Conservation (phyloP, 192 early-diverging fungal genomes). For the Entomortierella lignicola region DNA sequence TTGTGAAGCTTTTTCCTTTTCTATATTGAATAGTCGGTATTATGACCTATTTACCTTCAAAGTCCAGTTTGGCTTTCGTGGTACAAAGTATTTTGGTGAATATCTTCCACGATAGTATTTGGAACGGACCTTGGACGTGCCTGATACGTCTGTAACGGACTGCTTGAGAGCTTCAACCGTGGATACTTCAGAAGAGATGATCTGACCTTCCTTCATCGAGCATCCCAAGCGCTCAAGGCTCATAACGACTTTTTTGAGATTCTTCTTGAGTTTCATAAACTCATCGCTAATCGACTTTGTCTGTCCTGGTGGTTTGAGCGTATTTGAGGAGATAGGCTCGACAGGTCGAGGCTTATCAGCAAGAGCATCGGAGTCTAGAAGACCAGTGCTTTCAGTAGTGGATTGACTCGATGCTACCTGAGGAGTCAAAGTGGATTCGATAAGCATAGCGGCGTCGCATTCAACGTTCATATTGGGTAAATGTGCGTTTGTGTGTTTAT, state of each 20-base stretch:
- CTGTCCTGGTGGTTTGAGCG: background rate
- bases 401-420: no score
- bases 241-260: background rate
- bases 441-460: no score
- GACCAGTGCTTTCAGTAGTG: no score
- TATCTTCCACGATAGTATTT: background rate
- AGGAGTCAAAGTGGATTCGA: no score
- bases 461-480: no score
- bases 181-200: background rate
- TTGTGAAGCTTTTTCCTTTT: no score
- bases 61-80: slow-evolving; percentile 11
- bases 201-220: background rate
- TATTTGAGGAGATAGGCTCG: background rate
- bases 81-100: background rate
- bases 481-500: background rate
- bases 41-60: slow-evolving; percentile 11
- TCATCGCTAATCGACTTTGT: slow-evolving; percentile 7
- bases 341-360: background rate
- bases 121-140: background rate
- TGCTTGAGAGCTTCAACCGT: background rate
- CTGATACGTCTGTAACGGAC: background rate
- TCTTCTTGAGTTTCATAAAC: slow-evolving; percentile 2
- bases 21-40: no score
- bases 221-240: slow-evolving; percentile 15
- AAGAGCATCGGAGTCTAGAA: background rate